These are phyloP conservation scores for Orbilia ellipsospora DNA, from an alignment of 2,329 filamentous ascomycete genomes.

Conservation along the genomic window DNA sequence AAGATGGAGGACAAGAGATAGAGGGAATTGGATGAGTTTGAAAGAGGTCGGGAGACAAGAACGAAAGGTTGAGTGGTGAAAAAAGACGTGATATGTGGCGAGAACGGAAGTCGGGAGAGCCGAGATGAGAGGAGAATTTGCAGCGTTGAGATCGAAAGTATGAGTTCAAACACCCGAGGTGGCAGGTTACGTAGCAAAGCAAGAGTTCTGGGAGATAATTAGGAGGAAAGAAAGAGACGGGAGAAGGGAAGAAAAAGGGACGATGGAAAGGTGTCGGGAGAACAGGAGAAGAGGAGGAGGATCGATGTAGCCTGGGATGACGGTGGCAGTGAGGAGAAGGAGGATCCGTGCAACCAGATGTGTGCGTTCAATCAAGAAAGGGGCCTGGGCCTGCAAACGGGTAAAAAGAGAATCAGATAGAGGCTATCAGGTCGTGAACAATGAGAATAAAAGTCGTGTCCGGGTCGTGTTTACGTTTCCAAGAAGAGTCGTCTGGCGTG, in stretches of 20 bases:
- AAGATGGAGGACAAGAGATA: slow-evolving; percentile 1
- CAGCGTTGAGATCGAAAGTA: no score
- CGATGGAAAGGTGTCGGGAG: slow-evolving; percentile 7
- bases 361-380: no score
- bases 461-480: slow-evolving; percentile 14
- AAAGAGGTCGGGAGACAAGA: slow-evolving; percentile 9
- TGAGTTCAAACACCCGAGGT: slow-evolving; percentile 5
- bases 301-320: slow-evolving; percentile 11
- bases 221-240: neutral
- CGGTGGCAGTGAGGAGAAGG: slow-evolving; percentile 4
- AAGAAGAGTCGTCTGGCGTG: slow-evolving; percentile 1
- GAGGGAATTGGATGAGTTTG: neutral
- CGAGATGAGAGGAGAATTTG: neutral
- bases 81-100: slow-evolving; percentile 31
- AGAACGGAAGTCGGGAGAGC: slow-evolving; percentile 10
- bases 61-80: slow-evolving; percentile 29
- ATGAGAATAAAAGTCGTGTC: slow-evolving; percentile 11
- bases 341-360: neutral
- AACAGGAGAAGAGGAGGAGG: slow-evolving; percentile 27
- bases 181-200: no score
- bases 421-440: no score
- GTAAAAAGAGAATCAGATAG: no score
- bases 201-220: no score
- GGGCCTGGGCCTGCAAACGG: no score
- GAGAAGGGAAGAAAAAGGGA: neutral